phyloP scores from a whole-genome alignment of 2,329 filamentous ascomycete genomes.

The Calycina marina region DNA sequence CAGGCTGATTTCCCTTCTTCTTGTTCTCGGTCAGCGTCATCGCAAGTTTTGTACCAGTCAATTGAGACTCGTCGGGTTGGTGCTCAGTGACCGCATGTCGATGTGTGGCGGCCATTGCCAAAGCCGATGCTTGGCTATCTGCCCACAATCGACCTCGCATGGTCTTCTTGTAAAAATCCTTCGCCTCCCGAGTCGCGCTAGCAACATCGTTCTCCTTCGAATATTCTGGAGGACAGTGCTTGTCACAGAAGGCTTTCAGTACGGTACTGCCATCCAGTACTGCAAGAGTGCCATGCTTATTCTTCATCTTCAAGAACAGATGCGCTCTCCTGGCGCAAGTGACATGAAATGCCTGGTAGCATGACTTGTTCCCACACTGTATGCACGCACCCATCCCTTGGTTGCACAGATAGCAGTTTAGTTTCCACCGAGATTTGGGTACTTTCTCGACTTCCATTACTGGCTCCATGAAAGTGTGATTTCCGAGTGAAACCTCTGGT shows the following conservation, averaged over 20 bases:
- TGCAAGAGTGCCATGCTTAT: conserved; percentile 62
- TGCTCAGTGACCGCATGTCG: conserved; percentile 50
- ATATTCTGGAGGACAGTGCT: conserved; percentile 84
- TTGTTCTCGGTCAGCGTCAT: conserved; percentile 58
- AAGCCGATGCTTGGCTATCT: conserved; percentile 71
- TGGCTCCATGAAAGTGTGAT: conserved; percentile 95
- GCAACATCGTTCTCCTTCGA: conserved; percentile 73
- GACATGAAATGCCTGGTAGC: conserved; percentile 93
- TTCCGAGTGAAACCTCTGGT: conserved; percentile 87
- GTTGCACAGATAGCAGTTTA: conserved; percentile 91
- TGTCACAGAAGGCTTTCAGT: conserved; percentile 91
- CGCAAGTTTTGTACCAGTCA: conserved; percentile 69
- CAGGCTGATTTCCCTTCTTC: conserved; percentile 53
- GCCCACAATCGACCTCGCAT: conserved; percentile 90
- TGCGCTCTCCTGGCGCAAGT: conserved; percentile 83
- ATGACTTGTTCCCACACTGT: conserved; percentile 94
- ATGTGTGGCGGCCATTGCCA: conserved; percentile 64
- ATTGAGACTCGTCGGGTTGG: conserved; percentile 66
- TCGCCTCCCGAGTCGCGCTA: conserved; percentile 65
- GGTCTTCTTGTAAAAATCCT: conserved; percentile 75
- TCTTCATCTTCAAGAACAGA: conserved; percentile 94
- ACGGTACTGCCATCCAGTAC: conserved; percentile 67
- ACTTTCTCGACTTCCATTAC: conserved; percentile 98
- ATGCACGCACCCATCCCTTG: conserved; percentile 98
- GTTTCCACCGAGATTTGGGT: conserved; percentile 82